Evolutionary conservation across 345 rosid species (phyloP).

Genomic region (Bretschneidera sinensis): DNA sequence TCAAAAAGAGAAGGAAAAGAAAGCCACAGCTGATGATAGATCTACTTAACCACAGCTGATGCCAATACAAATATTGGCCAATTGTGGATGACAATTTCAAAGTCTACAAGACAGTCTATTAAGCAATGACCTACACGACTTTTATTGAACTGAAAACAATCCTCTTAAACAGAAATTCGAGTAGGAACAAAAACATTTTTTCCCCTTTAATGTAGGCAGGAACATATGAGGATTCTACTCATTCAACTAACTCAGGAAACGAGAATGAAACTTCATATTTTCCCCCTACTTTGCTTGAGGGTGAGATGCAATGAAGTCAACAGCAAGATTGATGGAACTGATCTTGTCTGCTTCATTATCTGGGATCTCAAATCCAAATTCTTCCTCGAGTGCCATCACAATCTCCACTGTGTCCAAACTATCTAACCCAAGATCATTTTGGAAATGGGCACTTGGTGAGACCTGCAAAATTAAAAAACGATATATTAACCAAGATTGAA

Average conservation of each 20-base stretch:
- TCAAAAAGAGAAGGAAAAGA: no score
- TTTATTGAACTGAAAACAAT: no score
- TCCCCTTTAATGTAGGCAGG: not conserved
- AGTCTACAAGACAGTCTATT: no score
- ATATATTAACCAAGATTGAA: not conserved
- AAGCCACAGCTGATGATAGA: no score
- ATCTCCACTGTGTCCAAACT: constrained; percentile 90
- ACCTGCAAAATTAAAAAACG: constrained; percentile 40
- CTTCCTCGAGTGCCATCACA: constrained; percentile 97
- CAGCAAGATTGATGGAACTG: constrained; percentile 51
- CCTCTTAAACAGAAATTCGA: not conserved
- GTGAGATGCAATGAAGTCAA: constrained; percentile 84
- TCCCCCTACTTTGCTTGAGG: constrained; percentile 79
- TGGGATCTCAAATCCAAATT: constrained; percentile 90
- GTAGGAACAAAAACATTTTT: not conserved
- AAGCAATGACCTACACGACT: no score
- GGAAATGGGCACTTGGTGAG: constrained; percentile 69
- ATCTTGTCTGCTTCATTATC: constrained; percentile 94
- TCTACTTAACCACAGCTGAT: no score
- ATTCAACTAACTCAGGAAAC: not conserved
- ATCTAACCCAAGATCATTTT: constrained; percentile 88
- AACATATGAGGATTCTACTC: not conserved
- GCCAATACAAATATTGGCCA: no score
- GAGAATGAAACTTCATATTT: not conserved
- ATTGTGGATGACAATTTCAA: no score